Evolutionary conservation across 225 moss, liverwort and hornwort species (phyloP).

Genomic region (Polytrichum formosum): DNA sequence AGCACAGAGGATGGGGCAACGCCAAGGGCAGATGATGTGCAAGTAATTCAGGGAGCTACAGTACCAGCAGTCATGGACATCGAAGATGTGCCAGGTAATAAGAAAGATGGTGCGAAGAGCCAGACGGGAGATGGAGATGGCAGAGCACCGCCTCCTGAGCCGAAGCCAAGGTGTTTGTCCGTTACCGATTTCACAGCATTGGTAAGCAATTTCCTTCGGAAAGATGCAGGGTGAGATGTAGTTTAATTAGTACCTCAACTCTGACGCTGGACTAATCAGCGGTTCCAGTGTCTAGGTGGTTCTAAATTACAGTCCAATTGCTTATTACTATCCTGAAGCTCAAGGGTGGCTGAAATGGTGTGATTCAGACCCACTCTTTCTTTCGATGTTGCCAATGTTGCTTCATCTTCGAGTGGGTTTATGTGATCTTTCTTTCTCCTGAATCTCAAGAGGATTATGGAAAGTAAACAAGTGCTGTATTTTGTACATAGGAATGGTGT

Average conservation of each 20-base stretch:
- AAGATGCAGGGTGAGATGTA: no score
- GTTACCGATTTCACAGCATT: slow-evolving; percentile 96
- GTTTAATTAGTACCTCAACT: no score
- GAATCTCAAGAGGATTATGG: not conserved
- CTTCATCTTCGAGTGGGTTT: no score
- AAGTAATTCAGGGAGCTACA: slow-evolving; percentile 2
- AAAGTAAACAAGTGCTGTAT: not conserved
- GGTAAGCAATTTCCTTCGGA: slow-evolving; percentile 32
- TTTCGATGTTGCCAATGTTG: no score
- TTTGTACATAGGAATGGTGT: slow-evolving; percentile 75
- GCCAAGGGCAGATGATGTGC: slow-evolving; percentile 4
- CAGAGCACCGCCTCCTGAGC: slow-evolving; percentile 9
- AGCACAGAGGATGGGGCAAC: not conserved
- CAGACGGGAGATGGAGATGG: slow-evolving; percentile 18
- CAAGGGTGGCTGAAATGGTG: no score
- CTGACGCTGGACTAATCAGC: no score
- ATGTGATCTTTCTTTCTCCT: not conserved
- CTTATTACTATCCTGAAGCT: no score
- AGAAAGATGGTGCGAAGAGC: slow-evolving; percentile 19
- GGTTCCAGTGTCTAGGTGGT: no score
- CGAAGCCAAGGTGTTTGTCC: slow-evolving; percentile 63
- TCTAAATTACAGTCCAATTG: no score
- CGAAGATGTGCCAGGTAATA: slow-evolving; percentile 34
- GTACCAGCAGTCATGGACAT: slow-evolving; percentile 29
- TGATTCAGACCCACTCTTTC: no score